Base-by-base conservation (phyloP, 805 yeast species). In the Barnettozyma californica region DNA sequence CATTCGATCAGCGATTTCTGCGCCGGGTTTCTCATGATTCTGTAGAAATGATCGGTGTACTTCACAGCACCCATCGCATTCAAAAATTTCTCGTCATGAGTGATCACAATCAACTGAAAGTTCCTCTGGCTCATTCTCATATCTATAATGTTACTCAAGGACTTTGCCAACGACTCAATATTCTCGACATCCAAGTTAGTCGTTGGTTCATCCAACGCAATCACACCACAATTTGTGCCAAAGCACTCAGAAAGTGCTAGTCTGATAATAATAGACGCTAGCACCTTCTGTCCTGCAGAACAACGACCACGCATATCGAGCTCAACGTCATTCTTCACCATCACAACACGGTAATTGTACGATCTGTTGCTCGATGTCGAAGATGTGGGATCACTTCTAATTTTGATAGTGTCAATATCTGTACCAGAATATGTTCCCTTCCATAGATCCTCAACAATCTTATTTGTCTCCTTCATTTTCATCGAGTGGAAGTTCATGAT, bases 231-330 rank as follows among this genome's bases (percentile, higher is more conserved):
- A 61, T 87, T 88, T 1, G 83, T 76, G 8, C 99, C 98, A 70
- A 94, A 92, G 60, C 97, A 88, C 66, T 94, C 98, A 1, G 98
- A 94, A 43, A 94, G 70, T 0, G 97, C 97, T 48, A 94, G 68
- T 47, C 99, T 74, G 48, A 94, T 92, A 29, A 94, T 81, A 43
- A 94, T 91, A 36, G 95, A 84, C 0, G 98, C 97, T 41, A 94
- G 68, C 5, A 94, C 97, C 60, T 90, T 88, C 66, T 94, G 99
- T 0, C 99, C 99, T 0, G 99, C 98, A 1, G 97, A 88, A 64
- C 99, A 94, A 49, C 99, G 71, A 0, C 99, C 99, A 53, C 99
- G 77, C 99, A 94, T 94, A 62, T 94, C 99, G 43, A 94, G 70
- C 64, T 94, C 98, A 1, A 83, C 86, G 50, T 87, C 92, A 59